A percentile compares a stretch with the other conserved stretches of the same genome.
Conservation (phyloP, 2,329 filamentous ascomycete genomes). For the Trichoderma harzianum region DNA sequence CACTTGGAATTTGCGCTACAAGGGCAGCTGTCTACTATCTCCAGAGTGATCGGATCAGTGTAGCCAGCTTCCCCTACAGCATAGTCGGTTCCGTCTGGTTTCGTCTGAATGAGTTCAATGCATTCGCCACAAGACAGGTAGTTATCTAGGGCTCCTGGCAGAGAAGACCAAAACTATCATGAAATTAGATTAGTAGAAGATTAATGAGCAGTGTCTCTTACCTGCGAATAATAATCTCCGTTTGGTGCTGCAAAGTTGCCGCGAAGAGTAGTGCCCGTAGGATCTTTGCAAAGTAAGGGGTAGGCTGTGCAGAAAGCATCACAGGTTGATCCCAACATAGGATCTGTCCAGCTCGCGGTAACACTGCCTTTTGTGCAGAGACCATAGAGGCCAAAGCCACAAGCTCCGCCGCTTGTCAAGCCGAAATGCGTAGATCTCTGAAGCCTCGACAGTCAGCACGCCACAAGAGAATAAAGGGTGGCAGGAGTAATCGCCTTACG, state of each 20-base stretch:
- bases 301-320: slow-evolving; percentile 9
- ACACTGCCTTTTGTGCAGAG: slow-evolving; percentile 6
- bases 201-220: neutral
- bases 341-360: slow-evolving; percentile 6
- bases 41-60: neutral
- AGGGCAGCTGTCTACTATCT: slow-evolving; percentile 12
- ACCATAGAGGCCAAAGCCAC: slow-evolving; percentile 10
- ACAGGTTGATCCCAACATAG: slow-evolving; percentile 1
- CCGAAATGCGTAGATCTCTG: slow-evolving; percentile 8
- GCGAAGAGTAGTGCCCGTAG: neutral
- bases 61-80: slow-evolving; percentile 6
- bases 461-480: neutral
- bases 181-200: neutral
- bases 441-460: neutral
- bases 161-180: slow-evolving; percentile 1
- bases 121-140: slow-evolving; percentile 14
- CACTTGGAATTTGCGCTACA: slow-evolving; percentile 12
- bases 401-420: slow-evolving; percentile 7
- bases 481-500: neutral
- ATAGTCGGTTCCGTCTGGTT: slow-evolving; percentile 3
- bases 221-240: slow-evolving; percentile 3
- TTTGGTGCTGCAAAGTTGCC: slow-evolving; percentile 14
- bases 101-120: neutral
- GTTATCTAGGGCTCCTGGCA: neutral
- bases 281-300: slow-evolving; percentile 11